phyloP scores from a whole-genome alignment of 2,329 filamentous ascomycete genomes.

The Aplosporella prunicola region DNA sequence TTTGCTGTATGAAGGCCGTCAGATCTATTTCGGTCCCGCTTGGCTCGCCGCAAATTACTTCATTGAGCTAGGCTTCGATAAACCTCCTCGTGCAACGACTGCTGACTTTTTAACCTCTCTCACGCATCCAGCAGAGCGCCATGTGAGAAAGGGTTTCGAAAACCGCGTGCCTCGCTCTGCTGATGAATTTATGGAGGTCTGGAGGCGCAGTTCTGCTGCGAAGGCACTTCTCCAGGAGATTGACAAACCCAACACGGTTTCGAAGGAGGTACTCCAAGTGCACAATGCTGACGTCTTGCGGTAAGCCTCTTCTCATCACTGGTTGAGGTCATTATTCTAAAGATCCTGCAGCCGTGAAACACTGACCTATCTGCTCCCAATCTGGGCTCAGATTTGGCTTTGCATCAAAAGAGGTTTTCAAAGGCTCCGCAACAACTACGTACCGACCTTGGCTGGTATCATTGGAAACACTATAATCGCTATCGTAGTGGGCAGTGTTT shows the following conservation, averaged over 20 bases:
- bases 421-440: slow-evolving; percentile 25
- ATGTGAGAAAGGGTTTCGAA: slow-evolving; percentile 33
- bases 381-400: slow-evolving; percentile 36
- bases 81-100: slow-evolving; percentile 57
- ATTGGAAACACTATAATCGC: slow-evolving; percentile 46
- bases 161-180: slow-evolving; percentile 38
- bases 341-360: no score
- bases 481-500: slow-evolving; percentile 53
- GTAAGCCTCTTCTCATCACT: slow-evolving; percentile 32
- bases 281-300: slow-evolving; percentile 39
- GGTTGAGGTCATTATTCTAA: no score
- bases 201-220: slow-evolving; percentile 46
- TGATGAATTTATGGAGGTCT: slow-evolving; percentile 38
- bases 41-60: slow-evolving; percentile 55
- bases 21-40: slow-evolving; percentile 66
- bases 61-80: slow-evolving; percentile 57
- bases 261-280: no score
- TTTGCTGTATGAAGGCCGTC: slow-evolving; percentile 65
- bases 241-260: slow-evolving; percentile 42
- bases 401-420: slow-evolving; percentile 25
- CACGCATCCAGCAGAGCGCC: slow-evolving; percentile 41
- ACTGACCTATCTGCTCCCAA: slow-evolving; percentile 49
- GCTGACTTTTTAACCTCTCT: slow-evolving; percentile 70
- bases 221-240: slow-evolving; percentile 39
- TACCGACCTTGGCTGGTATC: slow-evolving; percentile 26